Conservation (phyloP, 225 moss, liverwort and hornwort species). For the Rhytidiadelphus loreus region DNA sequence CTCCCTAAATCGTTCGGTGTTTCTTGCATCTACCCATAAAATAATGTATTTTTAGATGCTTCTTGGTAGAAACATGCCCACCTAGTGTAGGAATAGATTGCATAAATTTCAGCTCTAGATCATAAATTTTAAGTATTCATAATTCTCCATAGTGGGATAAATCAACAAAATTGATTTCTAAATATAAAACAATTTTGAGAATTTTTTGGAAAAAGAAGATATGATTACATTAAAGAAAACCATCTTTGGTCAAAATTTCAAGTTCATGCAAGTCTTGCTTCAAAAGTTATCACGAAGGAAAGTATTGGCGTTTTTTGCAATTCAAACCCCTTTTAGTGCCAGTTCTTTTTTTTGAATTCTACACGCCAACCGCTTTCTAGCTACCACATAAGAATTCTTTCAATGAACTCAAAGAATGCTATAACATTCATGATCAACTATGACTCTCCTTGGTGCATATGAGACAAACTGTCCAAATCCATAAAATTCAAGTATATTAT, state of each 20-base stretch:
- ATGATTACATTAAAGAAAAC: background rate
- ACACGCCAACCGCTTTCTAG: accelerated
- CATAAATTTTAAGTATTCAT: too few relatives aligned
- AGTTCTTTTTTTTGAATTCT: accelerated
- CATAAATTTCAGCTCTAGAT: too few relatives aligned
- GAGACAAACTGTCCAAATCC: background rate
- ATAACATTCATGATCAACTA: accelerated
- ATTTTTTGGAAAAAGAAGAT: accelerated
- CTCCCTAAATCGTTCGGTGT: too few relatives aligned
- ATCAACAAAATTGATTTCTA: background rate
- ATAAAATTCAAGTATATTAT: background rate
- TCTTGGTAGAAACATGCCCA: too few relatives aligned
- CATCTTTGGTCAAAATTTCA: background rate
- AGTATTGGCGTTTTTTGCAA: too few relatives aligned
- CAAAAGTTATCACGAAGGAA: background rate
- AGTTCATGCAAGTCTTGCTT: background rate
- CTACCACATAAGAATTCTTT: background rate
- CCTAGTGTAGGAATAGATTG: too few relatives aligned
- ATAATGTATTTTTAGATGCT: too few relatives aligned
- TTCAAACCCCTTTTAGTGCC: accelerated
- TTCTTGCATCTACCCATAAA: too few relatives aligned
- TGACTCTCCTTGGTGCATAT: too few relatives aligned
- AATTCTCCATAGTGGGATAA: too few relatives aligned
- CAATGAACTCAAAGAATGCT: accelerated
- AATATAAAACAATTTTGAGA: background rate